Evolutionary conservation across 371 early-diverging fungal genomes (phyloP).

Genomic region (Funneliformis caledonium): DNA sequence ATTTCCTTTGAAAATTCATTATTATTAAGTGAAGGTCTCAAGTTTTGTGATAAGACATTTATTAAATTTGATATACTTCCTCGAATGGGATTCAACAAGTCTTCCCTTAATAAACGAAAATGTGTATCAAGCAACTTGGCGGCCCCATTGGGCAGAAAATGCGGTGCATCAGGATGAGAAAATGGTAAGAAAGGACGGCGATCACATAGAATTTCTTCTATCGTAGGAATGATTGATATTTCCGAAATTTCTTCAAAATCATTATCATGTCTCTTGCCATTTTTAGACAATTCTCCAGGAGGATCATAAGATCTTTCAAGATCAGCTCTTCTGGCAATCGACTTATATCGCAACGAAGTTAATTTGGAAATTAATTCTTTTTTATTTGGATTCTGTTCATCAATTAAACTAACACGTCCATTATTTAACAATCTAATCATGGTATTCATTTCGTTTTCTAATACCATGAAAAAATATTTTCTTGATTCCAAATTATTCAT

Average conservation of each 20-base stretch:
- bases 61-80: constrained; percentile 40
- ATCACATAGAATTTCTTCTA: constrained; percentile 45
- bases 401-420: constrained; percentile 1
- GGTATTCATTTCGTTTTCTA: constrained; percentile 37
- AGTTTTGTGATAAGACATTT: constrained; percentile 14
- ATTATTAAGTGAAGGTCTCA: constrained; percentile 19
- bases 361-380: neutral
- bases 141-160: constrained; percentile 52
- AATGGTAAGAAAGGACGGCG: constrained; percentile 50
- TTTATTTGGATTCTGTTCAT: neutral
- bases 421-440: constrained; percentile 30
- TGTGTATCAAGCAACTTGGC: constrained; percentile 57
- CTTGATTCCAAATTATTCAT: neutral
- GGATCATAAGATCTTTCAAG: constrained; percentile 20
- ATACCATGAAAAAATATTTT: constrained; percentile 11
- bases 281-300: constrained; percentile 42
- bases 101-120: constrained; percentile 61
- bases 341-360: constrained; percentile 28
- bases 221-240: constrained; percentile 53
- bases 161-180: constrained; percentile 45
- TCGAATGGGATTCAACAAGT: constrained; percentile 48
- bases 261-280: constrained; percentile 53
- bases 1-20: constrained; percentile 42
- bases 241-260: constrained; percentile 46
- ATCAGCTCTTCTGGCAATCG: constrained; percentile 22